These are phyloP conservation scores for Deinandra increscens DNA, from an alignment of 129 eudicot species.

Conservation along the genomic window DNA sequence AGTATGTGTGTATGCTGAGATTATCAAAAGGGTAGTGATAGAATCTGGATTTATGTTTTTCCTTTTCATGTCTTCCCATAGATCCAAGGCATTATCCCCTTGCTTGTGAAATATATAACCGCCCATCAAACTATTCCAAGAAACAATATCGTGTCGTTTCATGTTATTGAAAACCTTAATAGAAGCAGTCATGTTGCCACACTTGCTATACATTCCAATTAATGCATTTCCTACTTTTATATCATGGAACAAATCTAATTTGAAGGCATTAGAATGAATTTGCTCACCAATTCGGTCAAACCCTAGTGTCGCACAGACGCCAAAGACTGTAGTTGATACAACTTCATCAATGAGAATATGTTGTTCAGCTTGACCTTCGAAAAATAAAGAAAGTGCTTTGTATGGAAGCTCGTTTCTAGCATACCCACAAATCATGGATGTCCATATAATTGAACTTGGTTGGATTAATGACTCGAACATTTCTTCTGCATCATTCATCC, in stretches of 20 bases:
- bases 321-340: conserved; percentile 53
- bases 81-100: conserved; percentile 61
- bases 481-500: conserved; percentile 75
- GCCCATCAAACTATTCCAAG: conserved; percentile 75
- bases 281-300: conserved; percentile 64
- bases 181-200: conserved; percentile 64
- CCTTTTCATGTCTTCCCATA: conserved; percentile 61
- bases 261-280: conserved; percentile 53
- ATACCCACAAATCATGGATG: conserved; percentile 77
- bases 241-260: conserved; percentile 49
- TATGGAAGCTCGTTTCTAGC: conserved; percentile 67
- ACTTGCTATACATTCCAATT: conserved; percentile 79
- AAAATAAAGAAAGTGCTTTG: conserved; percentile 61
- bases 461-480: conserved; percentile 43
- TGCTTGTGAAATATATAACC: conserved; percentile 67
- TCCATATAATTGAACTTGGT: conserved; percentile 42
- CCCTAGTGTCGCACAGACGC: conserved; percentile 75
- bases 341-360: conserved; percentile 47
- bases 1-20: conserved; percentile 70
- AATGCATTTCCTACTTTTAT: conserved; percentile 56
- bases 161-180: conserved; percentile 51
- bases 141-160: conserved; percentile 57
- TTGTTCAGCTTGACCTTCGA: conserved; percentile 41
- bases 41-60: conserved; percentile 53
- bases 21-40: conserved; percentile 44